Evolutionary conservation across 495 filamentous ascomycete species (phyloP).

Genomic region (Venustampulla echinocandica): DNA sequence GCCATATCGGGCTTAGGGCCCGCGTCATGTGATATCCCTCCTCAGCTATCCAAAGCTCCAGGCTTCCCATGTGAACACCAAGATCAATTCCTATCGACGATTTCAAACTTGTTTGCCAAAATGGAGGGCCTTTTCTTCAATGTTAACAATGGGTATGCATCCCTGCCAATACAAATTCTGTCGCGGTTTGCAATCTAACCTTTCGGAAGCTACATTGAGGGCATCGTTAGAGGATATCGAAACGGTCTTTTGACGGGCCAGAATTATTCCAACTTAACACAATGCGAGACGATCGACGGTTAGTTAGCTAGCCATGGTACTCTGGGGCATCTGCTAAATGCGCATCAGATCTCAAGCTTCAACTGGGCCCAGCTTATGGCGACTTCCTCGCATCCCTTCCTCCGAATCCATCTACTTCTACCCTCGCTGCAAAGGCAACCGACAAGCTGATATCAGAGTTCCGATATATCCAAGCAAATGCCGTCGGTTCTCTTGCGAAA

Average conservation of each 20-base stretch:
- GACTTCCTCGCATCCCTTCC: constrained; percentile 93
- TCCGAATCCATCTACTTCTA: constrained; percentile 92
- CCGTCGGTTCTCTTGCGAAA: constrained; percentile 78
- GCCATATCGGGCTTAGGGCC: not conserved
- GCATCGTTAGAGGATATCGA: constrained; percentile 92
- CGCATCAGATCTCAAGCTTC: constrained; percentile 81
- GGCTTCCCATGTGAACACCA: not conserved
- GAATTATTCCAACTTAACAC: constrained; percentile 92
- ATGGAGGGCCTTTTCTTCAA: constrained; percentile 99
- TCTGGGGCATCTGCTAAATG: constrained; percentile 15
- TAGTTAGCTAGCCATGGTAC: constrained; percentile 22
- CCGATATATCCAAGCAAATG: constrained; percentile 86
- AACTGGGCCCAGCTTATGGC: constrained; percentile 92
- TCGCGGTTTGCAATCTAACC: constrained; percentile 21
- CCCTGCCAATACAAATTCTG: not conserved
- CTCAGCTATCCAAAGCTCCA: not conserved
- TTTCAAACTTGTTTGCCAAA: constrained; percentile 13
- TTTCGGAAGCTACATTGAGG: constrained; percentile 74
- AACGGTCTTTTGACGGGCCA: constrained; percentile 83
- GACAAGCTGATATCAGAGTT: constrained; percentile 98
- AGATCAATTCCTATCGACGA: no score
- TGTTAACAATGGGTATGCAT: constrained; percentile 76
- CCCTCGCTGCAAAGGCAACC: constrained; percentile 87
- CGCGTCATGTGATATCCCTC: constrained; percentile 4
- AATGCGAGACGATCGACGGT: constrained; percentile 99